Evolutionary conservation across 2,329 filamentous ascomycete species (phyloP), one percentile per base, ranked within the genome.

Genomic region (Penicillium aurantiogriseum): DNA sequence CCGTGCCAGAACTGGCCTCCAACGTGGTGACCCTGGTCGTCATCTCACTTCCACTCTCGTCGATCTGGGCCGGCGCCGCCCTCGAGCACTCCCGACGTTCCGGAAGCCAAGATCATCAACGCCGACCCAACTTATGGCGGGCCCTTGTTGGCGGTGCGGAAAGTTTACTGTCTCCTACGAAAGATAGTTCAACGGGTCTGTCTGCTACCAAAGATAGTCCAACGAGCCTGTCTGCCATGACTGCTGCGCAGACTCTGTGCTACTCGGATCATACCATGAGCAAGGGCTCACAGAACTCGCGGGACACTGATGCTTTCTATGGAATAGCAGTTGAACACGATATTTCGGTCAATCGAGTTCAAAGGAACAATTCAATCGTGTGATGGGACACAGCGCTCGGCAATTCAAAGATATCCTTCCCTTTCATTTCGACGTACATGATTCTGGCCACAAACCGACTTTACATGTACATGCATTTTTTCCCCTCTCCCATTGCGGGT

Each of bases 21-120:
- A 76, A 84, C 58, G 77, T 84, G 53, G 72, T 85, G 9, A 85
- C 85, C 17, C 72, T 85, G 21, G 82, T 87, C 36, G 82, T 82
- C 56, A 79, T 88, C 58, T 85, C 85, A 60, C 80, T 89, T 17
- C 87, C 87, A 1, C 77, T 89, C 11, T 87, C 85, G 15, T 83
- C 85, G 19, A 80, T 89, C 62, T 89, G 87, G 87, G 87, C 87
- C 15, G 73, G 77, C 5, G 72, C 75, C 21, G 70, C 71, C 19
- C 66, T 76, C 23, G 69, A 71, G 15, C 58, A 66, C 31, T 36
- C 51, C 11, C 61, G 48, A 15, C 47, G 47, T n/a, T 44, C 51
- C 2, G 43, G 50, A 33, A 60, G 39, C 48, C 59, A n/a, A 19
- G 50, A 40, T 19, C 40, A 38, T 19, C 49, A 36, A n/a, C 59